These are phyloP conservation scores for Asclepias syriaca DNA, from an alignment of 257 asterid genomes.

Conservation along the genomic window DNA sequence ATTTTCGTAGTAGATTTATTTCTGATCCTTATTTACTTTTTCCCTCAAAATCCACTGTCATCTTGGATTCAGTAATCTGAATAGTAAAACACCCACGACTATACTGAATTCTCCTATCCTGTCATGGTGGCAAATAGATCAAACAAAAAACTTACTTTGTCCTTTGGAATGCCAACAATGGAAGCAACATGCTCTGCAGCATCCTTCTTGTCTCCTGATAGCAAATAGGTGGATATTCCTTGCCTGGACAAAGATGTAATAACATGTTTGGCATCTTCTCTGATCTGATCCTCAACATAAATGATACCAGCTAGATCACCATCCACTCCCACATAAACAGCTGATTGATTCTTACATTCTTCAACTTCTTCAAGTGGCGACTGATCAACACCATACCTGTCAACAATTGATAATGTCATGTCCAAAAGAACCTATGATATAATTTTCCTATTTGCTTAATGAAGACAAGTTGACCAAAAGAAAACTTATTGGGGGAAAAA, in stretches of 20 bases:
- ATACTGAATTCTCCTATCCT: not conserved
- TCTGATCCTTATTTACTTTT: not conserved
- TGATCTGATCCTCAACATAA: conserved; percentile 92
- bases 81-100: not conserved
- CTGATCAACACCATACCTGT: conserved; percentile 75
- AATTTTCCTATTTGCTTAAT: not conserved
- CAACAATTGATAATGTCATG: conserved; percentile 6
- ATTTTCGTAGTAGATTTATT: not conserved
- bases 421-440: not conserved
- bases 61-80: not conserved
- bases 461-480: not conserved
- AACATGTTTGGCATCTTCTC: conserved; percentile 91
- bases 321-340: conserved; percentile 86
- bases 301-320: conserved; percentile 81
- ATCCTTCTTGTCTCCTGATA: conserved; percentile 90
- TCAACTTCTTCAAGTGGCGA: conserved; percentile 61
- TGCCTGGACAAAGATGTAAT: conserved; percentile 66
- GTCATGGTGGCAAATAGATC: not conserved
- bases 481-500: not conserved
- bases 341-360: conserved; percentile 83
- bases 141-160: conserved; percentile 53
- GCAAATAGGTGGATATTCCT: conserved; percentile 79
- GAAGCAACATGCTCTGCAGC: conserved; percentile 97
- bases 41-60: not conserved
- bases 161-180: conserved; percentile 89